Evolutionary conservation across 2,329 filamentous ascomycete species (phyloP).

Genomic region (Pyrenochaeta sp.): DNA sequence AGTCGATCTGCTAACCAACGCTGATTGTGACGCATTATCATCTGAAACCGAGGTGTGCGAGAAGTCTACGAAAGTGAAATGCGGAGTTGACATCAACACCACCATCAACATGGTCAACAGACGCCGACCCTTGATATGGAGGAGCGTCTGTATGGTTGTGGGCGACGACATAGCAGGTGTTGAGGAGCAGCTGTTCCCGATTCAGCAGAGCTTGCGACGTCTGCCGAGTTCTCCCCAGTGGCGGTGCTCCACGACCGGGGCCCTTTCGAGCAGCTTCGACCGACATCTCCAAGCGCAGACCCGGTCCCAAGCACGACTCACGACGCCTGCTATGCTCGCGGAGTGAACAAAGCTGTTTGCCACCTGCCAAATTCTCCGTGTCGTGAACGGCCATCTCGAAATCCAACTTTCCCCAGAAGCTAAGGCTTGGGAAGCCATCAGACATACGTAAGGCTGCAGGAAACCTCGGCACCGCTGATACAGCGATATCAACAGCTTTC

Average conservation of each 20-base stretch:
- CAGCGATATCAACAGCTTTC: constrained; percentile 24
- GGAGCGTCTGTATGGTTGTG: constrained; percentile 22
- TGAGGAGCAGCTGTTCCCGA: constrained; percentile 27
- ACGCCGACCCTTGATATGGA: constrained; percentile 9
- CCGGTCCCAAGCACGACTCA: neutral
- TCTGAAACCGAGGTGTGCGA: constrained; percentile 18
- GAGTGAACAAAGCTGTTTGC: constrained; percentile 14
- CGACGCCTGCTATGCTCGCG: neutral
- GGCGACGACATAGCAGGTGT: constrained; percentile 27
- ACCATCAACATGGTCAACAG: neutral
- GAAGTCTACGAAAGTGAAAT: neutral
- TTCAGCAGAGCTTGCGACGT: constrained; percentile 24
- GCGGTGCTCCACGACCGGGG: constrained; percentile 5
- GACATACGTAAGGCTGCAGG: constrained; percentile 23
- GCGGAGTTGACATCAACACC: neutral
- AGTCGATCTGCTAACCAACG: neutral
- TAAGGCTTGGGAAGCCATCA: constrained; percentile 1
- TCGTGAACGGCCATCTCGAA: neutral
- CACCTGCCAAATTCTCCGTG: constrained; percentile 5
- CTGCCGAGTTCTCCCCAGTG: constrained; percentile 4
- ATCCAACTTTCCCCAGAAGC: neutral
- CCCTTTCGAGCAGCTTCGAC: neutral
- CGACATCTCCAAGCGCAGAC: neutral
- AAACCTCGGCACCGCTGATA: constrained; percentile 8
- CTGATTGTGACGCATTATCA: constrained; percentile 1